Conservation (phyloP, 2,329 filamentous ascomycete species). For the Emericellopsis atlantica region DNA sequence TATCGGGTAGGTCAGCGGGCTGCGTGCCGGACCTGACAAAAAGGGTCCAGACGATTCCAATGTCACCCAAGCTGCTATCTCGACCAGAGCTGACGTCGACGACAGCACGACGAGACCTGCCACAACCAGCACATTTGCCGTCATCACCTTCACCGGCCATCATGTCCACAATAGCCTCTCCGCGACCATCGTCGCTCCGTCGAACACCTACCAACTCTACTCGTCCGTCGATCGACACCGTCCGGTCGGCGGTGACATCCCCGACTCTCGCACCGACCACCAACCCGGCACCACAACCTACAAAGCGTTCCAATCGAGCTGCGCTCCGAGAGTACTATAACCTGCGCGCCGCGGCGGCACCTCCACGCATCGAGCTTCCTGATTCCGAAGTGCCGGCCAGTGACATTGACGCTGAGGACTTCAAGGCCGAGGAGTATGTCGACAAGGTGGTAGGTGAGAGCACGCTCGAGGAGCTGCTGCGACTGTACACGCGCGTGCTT, state of each 20-base stretch:
- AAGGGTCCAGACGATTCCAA: too few species aligned
- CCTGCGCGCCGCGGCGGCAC: constrained; percentile 30
- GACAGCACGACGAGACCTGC: not conserved
- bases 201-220: constrained; percentile 61
- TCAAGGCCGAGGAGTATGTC: constrained; percentile 62
- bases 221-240: constrained; percentile 58
- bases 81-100: too few species aligned
- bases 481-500: constrained; percentile 57
- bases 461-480: constrained; percentile 55
- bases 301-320: constrained; percentile 57
- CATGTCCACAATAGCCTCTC: constrained; percentile 56
- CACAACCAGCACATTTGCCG: constrained; percentile 4
- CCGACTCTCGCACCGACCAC: constrained; percentile 25
- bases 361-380: constrained; percentile 26
- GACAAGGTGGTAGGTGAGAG: constrained; percentile 45
- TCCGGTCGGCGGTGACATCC: constrained; percentile 47
- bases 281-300: constrained; percentile 14
- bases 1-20: too few species aligned
- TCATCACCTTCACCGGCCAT: constrained; percentile 7
- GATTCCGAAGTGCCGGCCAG: constrained; percentile 47
- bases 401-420: constrained; percentile 63
- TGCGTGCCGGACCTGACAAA: too few species aligned
- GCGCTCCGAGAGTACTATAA: constrained; percentile 94
- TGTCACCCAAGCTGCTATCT: too few species aligned
- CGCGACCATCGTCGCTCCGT: constrained; percentile 46